Percentiles rank a stretch among this genome's conserved stretches.
phyloP scores from a whole-genome alignment of 2,329 filamentous ascomycete genomes.

The Tothia fuscella region DNA sequence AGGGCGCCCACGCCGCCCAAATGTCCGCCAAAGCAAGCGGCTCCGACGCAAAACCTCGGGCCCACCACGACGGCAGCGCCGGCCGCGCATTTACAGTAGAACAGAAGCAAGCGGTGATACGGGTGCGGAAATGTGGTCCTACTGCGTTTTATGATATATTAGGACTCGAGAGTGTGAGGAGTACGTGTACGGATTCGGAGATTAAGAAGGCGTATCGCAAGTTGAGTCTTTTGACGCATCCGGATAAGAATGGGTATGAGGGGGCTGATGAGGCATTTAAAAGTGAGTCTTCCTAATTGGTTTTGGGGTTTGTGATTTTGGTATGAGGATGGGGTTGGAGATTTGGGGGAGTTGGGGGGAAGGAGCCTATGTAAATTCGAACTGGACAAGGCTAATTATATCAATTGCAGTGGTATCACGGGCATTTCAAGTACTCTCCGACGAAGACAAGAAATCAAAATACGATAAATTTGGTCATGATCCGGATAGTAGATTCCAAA shows the following conservation, averaged over 20 bases:
- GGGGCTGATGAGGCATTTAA: slow-evolving; percentile 97
- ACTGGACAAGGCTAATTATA: slow-evolving; percentile 3
- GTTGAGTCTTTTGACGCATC: slow-evolving; percentile 85
- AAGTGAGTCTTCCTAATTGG: slow-evolving; percentile 37
- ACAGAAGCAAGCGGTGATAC: slow-evolving; percentile 81
- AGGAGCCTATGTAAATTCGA: too few species aligned
- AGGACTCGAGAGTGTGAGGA: slow-evolving; percentile 52
- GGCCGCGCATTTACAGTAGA: slow-evolving; percentile 72
- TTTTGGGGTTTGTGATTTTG: background rate
- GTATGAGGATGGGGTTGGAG: background rate
- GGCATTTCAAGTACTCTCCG: slow-evolving; percentile 85
- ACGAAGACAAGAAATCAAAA: slow-evolving; percentile 82
- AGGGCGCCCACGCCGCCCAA: background rate
- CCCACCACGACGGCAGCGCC: slow-evolving; percentile 66
- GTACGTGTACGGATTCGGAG: slow-evolving; percentile 62
- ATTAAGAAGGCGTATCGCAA: slow-evolving; percentile 98
- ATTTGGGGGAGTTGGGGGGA: background rate
- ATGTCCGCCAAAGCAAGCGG: slow-evolving; percentile 36
- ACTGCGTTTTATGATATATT: slow-evolving; percentile 97
- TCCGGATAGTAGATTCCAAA: slow-evolving; percentile 74
- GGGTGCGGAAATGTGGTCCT: slow-evolving; percentile 70
- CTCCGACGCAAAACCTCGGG: slow-evolving; percentile 33
- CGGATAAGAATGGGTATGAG: slow-evolving; percentile 95
- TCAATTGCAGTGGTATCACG: slow-evolving; percentile 60
- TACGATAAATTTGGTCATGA: slow-evolving; percentile 86